Percentiles rank a stretch among this genome's conserved stretches.
phyloP scores from a whole-genome alignment of 2,329 filamentous ascomycete genomes.

The Didymellaceae sp. region DNA sequence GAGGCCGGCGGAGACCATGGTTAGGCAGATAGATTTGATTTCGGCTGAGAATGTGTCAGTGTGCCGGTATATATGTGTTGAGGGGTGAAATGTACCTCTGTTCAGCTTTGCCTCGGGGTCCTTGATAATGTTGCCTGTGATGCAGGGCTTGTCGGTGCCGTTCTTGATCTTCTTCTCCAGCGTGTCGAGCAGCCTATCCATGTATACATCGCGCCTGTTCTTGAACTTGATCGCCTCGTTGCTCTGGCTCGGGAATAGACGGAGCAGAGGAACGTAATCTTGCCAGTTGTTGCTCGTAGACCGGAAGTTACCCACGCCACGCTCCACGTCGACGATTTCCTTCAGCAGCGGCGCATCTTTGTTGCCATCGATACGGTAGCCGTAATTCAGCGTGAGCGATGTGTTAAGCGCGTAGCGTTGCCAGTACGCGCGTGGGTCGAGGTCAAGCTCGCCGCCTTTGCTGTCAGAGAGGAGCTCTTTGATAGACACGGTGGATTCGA shows the following conservation, averaged over 20 bases:
- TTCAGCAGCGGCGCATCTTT: constrained; percentile 70
- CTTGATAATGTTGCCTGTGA: constrained; percentile 74
- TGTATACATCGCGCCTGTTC: constrained; percentile 70
- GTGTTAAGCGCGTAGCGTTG: constrained; percentile 80
- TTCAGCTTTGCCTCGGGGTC: constrained; percentile 73
- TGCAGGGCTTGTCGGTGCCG: constrained; percentile 71
- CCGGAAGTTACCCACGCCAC: constrained; percentile 76
- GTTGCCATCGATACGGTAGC: constrained; percentile 74
- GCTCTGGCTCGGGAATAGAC: constrained; percentile 68
- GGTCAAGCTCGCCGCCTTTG: constrained; percentile 65
- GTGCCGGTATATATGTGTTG: not conserved
- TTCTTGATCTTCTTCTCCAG: constrained; percentile 67
- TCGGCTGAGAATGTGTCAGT: constrained; percentile 61
- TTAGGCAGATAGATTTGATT: constrained; percentile 80
- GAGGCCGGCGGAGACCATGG: constrained; percentile 81
- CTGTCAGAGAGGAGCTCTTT: constrained; percentile 73
- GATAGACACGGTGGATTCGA: constrained; percentile 75
- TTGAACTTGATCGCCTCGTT: constrained; percentile 70
- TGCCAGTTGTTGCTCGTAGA: constrained; percentile 85
- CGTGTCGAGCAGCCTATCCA: constrained; percentile 65
- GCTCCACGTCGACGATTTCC: constrained; percentile 78
- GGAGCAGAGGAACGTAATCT: constrained; percentile 79
- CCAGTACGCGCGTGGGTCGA: constrained; percentile 76
- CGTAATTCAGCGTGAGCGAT: constrained; percentile 79
- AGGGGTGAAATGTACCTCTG: constrained; percentile 55